Evolutionary conservation across 768 basidiomycete genomes (phyloP).

Genomic region (Megacollybia marginata): DNA sequence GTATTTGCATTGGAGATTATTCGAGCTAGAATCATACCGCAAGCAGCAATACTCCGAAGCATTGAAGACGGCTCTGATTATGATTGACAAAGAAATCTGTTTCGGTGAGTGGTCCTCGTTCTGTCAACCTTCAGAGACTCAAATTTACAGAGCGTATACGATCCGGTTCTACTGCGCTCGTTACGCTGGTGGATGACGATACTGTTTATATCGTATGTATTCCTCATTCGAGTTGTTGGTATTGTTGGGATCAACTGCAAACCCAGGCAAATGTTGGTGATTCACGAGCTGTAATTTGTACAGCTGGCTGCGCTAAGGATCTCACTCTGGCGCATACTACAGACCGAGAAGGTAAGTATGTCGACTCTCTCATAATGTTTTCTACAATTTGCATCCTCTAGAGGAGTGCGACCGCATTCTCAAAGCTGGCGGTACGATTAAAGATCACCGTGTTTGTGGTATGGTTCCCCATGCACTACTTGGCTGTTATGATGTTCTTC

Average conservation of each 20-base stretch:
- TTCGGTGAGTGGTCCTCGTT: conserved; percentile 43
- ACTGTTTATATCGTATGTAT: conserved; percentile 68
- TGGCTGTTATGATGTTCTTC: conserved; percentile 1
- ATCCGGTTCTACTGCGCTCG: conserved; percentile 94
- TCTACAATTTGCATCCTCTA: conserved; percentile 20
- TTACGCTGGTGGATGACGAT: too few species aligned
- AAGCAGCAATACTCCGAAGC: conserved; percentile 70
- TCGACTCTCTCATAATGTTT: conserved; percentile 16
- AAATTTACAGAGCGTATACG: conserved; percentile 85
- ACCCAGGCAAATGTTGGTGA: conserved; percentile 94
- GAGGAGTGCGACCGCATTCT: conserved; percentile 82
- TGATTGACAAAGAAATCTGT: conserved; percentile 90
- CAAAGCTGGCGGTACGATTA: conserved; percentile 90
- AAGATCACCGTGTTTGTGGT: conserved; percentile 97
- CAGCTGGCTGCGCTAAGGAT: conserved; percentile 81
- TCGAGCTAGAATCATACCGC: too few species aligned
- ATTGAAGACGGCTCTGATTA: conserved; percentile 83
- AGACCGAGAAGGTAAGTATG: conserved; percentile 56
- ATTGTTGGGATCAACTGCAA: background rate
- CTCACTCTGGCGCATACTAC: conserved; percentile 97
- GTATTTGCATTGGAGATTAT: too few species aligned
- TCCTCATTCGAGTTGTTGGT: background rate
- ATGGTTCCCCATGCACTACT: conserved; percentile 4
- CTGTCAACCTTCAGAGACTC: conserved; percentile 4
- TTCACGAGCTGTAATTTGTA: conserved; percentile 81